A percentile compares a stretch with the other conserved stretches of the same genome.
phyloP scores from a whole-genome alignment of 257 asterid genomes.

The Solanum piurae region DNA sequence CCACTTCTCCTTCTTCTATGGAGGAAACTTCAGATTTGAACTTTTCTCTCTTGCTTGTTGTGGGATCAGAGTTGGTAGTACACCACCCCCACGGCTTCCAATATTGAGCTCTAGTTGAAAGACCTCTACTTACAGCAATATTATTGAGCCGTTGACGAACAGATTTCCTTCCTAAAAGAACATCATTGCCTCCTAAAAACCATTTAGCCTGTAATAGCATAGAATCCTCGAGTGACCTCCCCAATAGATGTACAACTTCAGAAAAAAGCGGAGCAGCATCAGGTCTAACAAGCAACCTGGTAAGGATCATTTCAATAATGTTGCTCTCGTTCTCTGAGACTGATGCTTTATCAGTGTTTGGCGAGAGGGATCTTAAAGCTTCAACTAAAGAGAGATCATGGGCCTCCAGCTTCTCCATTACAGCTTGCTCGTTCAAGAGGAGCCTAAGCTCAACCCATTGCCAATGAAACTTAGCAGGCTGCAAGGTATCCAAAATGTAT shows the following conservation, averaged over 20 bases:
- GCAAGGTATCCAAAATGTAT: slow-evolving; percentile 74
- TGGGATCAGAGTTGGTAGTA: slow-evolving; percentile 24
- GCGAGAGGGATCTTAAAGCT: slow-evolving; percentile 70
- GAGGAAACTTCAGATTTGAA: slow-evolving; percentile 54
- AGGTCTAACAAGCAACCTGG: slow-evolving; percentile 89
- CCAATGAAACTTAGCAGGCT: slow-evolving; percentile 98
- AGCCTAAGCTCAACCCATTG: slow-evolving; percentile 98
- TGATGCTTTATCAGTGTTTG: slow-evolving; percentile 52
- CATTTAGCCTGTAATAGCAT: slow-evolving; percentile 94
- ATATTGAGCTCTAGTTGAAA: slow-evolving; percentile 55
- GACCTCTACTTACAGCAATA: slow-evolving; percentile 68
- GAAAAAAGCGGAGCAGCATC: slow-evolving; percentile 97
- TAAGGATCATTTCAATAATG: slow-evolving; percentile 76
- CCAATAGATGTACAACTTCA: slow-evolving; percentile 78
- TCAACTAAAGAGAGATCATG: slow-evolving; percentile 58
- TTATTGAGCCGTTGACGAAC: slow-evolving; percentile 72
- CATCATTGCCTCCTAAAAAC: slow-evolving; percentile 86
- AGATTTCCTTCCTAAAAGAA: slow-evolving; percentile 88
- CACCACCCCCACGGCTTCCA: slow-evolving; percentile 99
- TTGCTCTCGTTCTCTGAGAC: slow-evolving; percentile 86
- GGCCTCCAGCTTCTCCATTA: slow-evolving; percentile 67
- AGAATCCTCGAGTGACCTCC: slow-evolving; percentile 88
- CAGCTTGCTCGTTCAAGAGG: slow-evolving; percentile 87
- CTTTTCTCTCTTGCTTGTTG: slow-evolving; percentile 37
- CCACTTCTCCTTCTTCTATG: slow-evolving; percentile 95